phyloP scores from a whole-genome alignment of 2,329 filamentous ascomycete species.

The Fusarium stilboides region DNA sequence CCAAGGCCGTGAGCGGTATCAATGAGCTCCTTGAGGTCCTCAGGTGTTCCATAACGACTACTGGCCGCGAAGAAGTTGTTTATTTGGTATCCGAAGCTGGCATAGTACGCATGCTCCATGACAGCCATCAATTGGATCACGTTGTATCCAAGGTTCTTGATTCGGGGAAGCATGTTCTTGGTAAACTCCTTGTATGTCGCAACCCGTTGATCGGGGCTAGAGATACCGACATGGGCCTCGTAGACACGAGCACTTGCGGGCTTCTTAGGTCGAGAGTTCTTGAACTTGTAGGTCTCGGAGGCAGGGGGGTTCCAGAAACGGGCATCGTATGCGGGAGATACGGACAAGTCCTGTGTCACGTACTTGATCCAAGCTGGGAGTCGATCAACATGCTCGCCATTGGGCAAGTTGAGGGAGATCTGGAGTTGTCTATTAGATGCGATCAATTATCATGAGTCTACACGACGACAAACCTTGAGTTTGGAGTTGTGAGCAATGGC shows the following conservation, averaged over 20 bases:
- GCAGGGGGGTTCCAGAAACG: slow-evolving; percentile 96
- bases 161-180: slow-evolving; percentile 89
- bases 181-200: slow-evolving; percentile 99
- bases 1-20: slow-evolving; percentile 95
- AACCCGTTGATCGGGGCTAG: slow-evolving; percentile 88
- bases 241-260: slow-evolving; percentile 92
- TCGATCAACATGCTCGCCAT: slow-evolving; percentile 86
- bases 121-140: slow-evolving; percentile 98
- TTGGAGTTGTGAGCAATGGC: slow-evolving; percentile 95
- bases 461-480: slow-evolving; percentile 78
- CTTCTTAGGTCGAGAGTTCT: slow-evolving; percentile 85
- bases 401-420: slow-evolving; percentile 87
- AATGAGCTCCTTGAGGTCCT: slow-evolving; percentile 96
- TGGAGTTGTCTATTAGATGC: slow-evolving; percentile 54
- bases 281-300: slow-evolving; percentile 84
- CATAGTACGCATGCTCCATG: slow-evolving; percentile 99
- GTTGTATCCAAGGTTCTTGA: slow-evolving; percentile 93
- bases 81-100: slow-evolving; percentile 98
- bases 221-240: slow-evolving; percentile 98
- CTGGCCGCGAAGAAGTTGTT: slow-evolving; percentile 99
- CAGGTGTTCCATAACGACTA: slow-evolving; percentile 92
- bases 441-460: neutral
- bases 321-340: slow-evolving; percentile 94
- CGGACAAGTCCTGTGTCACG: slow-evolving; percentile 90
- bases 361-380: slow-evolving; percentile 98